phyloP scores from a whole-genome alignment of 495 filamentous ascomycete species.

The Penicillium robsamsonii region DNA sequence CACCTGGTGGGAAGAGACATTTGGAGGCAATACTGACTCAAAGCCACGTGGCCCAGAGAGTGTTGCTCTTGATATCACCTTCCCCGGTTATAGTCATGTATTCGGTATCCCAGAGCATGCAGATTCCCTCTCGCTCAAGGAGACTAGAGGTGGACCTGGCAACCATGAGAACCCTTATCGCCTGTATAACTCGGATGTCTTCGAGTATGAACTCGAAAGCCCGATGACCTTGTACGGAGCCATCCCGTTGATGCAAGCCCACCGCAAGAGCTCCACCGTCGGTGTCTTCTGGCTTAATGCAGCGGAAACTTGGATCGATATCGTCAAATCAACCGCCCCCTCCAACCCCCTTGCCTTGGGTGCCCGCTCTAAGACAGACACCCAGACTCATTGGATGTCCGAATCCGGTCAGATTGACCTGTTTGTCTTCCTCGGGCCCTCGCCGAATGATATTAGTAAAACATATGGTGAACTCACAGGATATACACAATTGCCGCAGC shows the following conservation, averaged over 20 bases:
- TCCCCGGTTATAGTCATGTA: constrained; percentile 87
- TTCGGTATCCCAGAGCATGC: constrained; percentile 95
- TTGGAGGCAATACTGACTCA: constrained; percentile 89
- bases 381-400: constrained; percentile 95
- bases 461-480: constrained; percentile 91
- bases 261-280: constrained; percentile 87
- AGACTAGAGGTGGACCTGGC: constrained; percentile 81
- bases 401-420: constrained; percentile 86
- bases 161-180: constrained; percentile 92
- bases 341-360: constrained; percentile 78
- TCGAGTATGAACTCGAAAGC: constrained; percentile 94
- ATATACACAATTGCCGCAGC: constrained; percentile 84
- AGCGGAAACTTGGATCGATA: constrained; percentile 96
- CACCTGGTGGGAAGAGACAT: constrained; percentile 96
- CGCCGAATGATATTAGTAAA: constrained; percentile 72
- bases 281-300: constrained; percentile 99
- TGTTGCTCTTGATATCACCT: constrained; percentile 84
- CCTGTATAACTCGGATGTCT: constrained; percentile 93
- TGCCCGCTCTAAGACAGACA: constrained; percentile 63
- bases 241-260: constrained; percentile 96
- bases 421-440: constrained; percentile 90
- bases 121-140: constrained; percentile 78
- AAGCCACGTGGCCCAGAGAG: constrained; percentile 91
- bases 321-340: constrained; percentile 74
- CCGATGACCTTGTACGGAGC: constrained; percentile 98